These are phyloP conservation scores for Myrmaecium sp. DNA, from an alignment of 2,329 filamentous ascomycete species.

Conservation along the genomic window DNA sequence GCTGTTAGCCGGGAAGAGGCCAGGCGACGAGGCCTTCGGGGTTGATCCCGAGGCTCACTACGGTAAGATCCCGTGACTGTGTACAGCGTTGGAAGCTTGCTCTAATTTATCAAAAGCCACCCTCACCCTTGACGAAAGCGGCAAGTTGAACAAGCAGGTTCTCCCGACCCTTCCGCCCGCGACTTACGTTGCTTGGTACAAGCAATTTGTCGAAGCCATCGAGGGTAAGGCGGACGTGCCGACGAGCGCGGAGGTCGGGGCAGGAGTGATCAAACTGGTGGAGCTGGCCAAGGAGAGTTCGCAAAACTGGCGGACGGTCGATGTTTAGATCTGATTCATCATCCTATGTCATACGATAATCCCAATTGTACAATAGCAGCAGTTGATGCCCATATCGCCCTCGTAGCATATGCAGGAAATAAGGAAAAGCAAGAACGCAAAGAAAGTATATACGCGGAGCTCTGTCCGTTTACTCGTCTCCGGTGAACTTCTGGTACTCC, in stretches of 20 bases:
- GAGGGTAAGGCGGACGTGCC: slow-evolving; percentile 34
- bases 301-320: slow-evolving; percentile 30
- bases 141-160: slow-evolving; percentile 31
- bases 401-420: too few species aligned
- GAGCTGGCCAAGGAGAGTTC: slow-evolving; percentile 39
- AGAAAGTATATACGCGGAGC: too few species aligned
- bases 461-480: too few species aligned
- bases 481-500: slow-evolving; percentile 46
- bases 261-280: slow-evolving; percentile 37
- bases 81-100: too few species aligned
- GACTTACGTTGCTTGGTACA: slow-evolving; percentile 56
- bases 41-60: slow-evolving; percentile 41
- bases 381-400: too few species aligned
- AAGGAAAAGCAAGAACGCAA: too few species aligned
- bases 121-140: slow-evolving; percentile 39
- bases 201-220: slow-evolving; percentile 34
- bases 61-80: slow-evolving; percentile 28
- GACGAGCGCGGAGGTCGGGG: slow-evolving; percentile 35
- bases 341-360: too few species aligned
- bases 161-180: slow-evolving; percentile 44
- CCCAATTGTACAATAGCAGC: too few species aligned
- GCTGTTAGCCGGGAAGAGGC: slow-evolving; percentile 45
- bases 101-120: slow-evolving; percentile 1
- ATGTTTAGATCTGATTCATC: slow-evolving; percentile 5
- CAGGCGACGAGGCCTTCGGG: slow-evolving; percentile 47